Evolutionary conservation across 1,284 basidiomycete species (phyloP).

Genomic region (Pseudozyma thailandica): DNA sequence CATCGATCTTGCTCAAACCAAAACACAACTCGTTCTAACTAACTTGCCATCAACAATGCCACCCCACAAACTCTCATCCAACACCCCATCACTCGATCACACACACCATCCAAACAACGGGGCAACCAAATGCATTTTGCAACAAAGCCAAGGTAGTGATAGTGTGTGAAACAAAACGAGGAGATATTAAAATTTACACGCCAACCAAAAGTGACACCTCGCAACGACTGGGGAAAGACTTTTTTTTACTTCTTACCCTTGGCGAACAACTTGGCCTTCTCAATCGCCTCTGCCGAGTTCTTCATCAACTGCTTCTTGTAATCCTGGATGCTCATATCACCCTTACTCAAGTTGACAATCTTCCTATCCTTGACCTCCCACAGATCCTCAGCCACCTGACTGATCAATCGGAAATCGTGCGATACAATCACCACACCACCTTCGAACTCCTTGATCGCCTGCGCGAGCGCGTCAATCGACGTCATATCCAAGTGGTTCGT

Average conservation of each 20-base stretch:
- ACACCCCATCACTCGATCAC: no score
- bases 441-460: slow-evolving; percentile 94
- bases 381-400: slow-evolving; percentile 78
- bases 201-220: no score
- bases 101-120: no score
- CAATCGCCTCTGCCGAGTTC: slow-evolving; percentile 61
- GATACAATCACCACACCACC: slow-evolving; percentile 81
- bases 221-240: no score
- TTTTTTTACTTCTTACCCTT: slow-evolving; percentile 55
- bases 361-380: slow-evolving; percentile 98
- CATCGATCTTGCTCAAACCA: no score
- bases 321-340: slow-evolving; percentile 72
- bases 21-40: no score
- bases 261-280: slow-evolving; percentile 64
- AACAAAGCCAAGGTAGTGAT: no score
- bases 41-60: no score
- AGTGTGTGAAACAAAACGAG: no score
- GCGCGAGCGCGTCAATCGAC: slow-evolving; percentile 93
- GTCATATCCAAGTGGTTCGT: slow-evolving; percentile 92
- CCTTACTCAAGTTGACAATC: slow-evolving; percentile 89
- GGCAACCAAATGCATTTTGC: no score
- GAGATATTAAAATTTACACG: no score
- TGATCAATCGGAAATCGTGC: slow-evolving; percentile 65
- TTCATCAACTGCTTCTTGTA: slow-evolving; percentile 67
- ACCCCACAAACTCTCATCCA: no score